Evolutionary conservation across 176 grass and related monocot genomes (phyloP).

Genomic region (Urochloa ruziziensis): DNA sequence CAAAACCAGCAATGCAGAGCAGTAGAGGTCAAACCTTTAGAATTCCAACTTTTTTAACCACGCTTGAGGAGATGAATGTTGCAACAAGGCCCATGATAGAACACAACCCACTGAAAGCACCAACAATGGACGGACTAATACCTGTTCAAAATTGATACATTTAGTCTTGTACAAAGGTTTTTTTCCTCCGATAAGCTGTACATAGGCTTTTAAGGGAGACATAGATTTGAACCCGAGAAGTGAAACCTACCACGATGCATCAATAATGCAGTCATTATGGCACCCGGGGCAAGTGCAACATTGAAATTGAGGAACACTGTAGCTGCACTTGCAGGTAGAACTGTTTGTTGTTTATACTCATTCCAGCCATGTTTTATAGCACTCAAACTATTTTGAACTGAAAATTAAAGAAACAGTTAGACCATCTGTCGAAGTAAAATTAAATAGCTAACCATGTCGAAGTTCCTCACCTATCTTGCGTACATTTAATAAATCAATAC

Average conservation of each 20-base stretch:
- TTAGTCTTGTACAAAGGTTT: background rate
- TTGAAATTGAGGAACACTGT: constrained; percentile 94
- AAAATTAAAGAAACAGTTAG: constrained; percentile 40
- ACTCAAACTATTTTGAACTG: constrained; percentile 83
- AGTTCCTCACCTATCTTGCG: constrained; percentile 64
- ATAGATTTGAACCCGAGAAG: constrained; percentile 21
- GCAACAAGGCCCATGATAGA: constrained; percentile 95
- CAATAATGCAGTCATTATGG: constrained; percentile 91
- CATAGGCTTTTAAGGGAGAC: background rate
- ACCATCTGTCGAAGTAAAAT: constrained; percentile 21
- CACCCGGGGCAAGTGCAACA: constrained; percentile 88
- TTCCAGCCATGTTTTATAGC: constrained; percentile 82
- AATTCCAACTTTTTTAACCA: constrained; percentile 94
- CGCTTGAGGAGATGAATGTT: constrained; percentile 78
- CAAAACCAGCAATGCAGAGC: background rate
- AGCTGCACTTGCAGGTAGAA: constrained; percentile 89
- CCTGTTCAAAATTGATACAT: constrained; percentile 41
- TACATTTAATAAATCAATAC: constrained; percentile 62
- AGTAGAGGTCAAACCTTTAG: constrained; percentile 66
- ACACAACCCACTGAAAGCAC: constrained; percentile 87
- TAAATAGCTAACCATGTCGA: constrained; percentile 7
- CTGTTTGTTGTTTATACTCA: constrained; percentile 91
- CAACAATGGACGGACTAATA: constrained; percentile 86
- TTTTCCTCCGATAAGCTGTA: too few relatives aligned
- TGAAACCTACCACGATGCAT: constrained; percentile 81